Evolutionary conservation across 1,139 yeast species (phyloP), one percentile per base, ranked within the genome.

Genomic region (Geotrichum fermentans): DNA sequence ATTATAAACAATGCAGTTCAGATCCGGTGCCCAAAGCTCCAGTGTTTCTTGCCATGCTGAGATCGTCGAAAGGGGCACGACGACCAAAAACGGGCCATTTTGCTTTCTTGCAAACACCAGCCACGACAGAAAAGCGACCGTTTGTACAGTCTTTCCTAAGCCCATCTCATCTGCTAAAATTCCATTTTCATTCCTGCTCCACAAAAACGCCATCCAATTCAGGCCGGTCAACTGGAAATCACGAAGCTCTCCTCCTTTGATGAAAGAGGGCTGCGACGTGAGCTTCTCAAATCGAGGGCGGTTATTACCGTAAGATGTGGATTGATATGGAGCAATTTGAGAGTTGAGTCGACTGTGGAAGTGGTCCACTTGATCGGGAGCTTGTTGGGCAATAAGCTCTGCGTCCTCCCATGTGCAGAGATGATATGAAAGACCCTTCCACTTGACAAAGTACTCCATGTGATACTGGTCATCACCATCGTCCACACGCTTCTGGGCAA

Each of bases 21-120:
- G 74, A 65, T 90, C 98, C 1, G 98, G 97, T 0, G 98, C 80
- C 99, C 99, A 94, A 62, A 83, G 79, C 61, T 92, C 98, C 67
- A 94, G 85, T 2, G 98, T 94, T 63, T 94, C 98, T 70, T 92
- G 97, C 99, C 99, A 94, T 0, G 98, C 96, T 1, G 97, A 97
- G 50, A 94, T 81, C 0, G 99, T 94, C 1, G 96, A 87, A 55
- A 94, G 73, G 0, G 99, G 99, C 10, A 94, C 99, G 34, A 94
- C 98, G 24, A 90, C 90, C 43, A 90, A 67, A 68, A 92, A 97
- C 1, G 99, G 98, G 7, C 98, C 98, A 67, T 90, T 86, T 63
- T 90, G 97, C 66, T 96, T 79, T 65, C 98, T 79, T 5, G 97
- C 94, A 65, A 84, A 92, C 28, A 92, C 81, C 47, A 94, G 75